phyloP scores from a whole-genome alignment of 2,329 filamentous ascomycete species.

The Fusarium coicis region DNA sequence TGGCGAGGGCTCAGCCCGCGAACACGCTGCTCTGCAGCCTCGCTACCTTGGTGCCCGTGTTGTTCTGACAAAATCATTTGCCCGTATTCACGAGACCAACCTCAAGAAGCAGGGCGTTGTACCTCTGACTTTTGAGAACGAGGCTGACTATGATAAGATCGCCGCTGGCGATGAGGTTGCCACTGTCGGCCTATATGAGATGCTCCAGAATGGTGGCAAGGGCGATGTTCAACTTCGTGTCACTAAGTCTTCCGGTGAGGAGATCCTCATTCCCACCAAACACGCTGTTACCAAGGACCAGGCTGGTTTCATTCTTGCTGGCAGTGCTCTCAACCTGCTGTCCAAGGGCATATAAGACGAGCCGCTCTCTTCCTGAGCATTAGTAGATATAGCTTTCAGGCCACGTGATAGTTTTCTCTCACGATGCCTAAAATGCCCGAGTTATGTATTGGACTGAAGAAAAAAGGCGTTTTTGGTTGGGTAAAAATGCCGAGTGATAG shows the following conservation, averaged over 20 bases:
- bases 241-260: conserved; percentile 70
- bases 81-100: conserved; percentile 94
- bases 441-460: conserved; percentile 23
- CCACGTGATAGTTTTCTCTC: not conserved
- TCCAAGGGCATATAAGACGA: conserved; percentile 64
- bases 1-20: conserved; percentile 87
- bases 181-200: conserved; percentile 85
- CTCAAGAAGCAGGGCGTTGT: conserved; percentile 98
- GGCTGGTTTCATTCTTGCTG: conserved; percentile 90
- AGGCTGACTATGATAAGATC: conserved; percentile 87
- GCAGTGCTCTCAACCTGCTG: conserved; percentile 91
- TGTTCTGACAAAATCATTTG: conserved; percentile 87
- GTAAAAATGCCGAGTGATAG: conserved; percentile 42
- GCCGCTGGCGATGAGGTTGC: conserved; percentile 83
- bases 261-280: conserved; percentile 78
- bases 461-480: conserved; percentile 42
- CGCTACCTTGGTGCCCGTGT: conserved; percentile 88
- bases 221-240: conserved; percentile 79
- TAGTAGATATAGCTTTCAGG: not conserved
- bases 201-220: conserved; percentile 80
- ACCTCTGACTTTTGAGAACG: conserved; percentile 88
- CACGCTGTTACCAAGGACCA: conserved; percentile 92
- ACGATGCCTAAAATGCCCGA: conserved; percentile 14
- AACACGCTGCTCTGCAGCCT: conserved; percentile 90
- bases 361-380: not conserved